Base-by-base conservation (phyloP, 177 flowering plant genomes). In the Vitis hybrid region DNA sequence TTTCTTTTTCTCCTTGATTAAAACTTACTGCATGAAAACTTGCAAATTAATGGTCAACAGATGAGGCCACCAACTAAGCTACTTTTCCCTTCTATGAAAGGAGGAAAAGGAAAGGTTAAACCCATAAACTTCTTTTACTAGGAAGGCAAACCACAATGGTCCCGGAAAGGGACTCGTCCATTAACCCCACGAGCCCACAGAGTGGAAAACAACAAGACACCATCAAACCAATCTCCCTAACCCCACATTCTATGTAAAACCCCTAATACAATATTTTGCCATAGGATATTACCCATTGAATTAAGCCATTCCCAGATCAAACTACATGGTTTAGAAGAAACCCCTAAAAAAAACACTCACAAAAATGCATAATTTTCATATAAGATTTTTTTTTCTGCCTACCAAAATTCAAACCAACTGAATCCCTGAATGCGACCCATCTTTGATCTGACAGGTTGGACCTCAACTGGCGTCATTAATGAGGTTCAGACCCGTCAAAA, bases 31-130 rank as follows among this genome's bases (percentile, higher is more conserved):
- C 74, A 26, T 60, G 68, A 73, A 70, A 73, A 57, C 56, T 58
- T 49, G 66, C 62, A 70, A 57, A 54, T 66, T 52, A 73, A 65
- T 51, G 64, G 68, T 62, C 60, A 65, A 73, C 57, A 56, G 61
- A 23, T 13, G 19, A 57, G 72, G 62, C 54, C 66, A 64, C 55
- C 64, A 69, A 40, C 69, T 59, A 62, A 58, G 52, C 52, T 55
- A 56, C 71, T 73, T 77, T 68, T 52, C 19, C 32, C 60, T 52
- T 56, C 40, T 50, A 50, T 30, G 30, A 34, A 26, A 52, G 56
- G 48, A 67, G 59, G 65, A 62, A 77, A 77, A 49, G 76, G 64
- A 68, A 76, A 62, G 70, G 60, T 54, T 23, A 63, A 68, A 63
- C 50, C 49, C 57, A 17, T 62, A 58, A 64, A 21, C 52, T 32